Base-by-base conservation (phyloP, 495 filamentous ascomycete genomes). In the Aspergillus panamensis region DNA sequence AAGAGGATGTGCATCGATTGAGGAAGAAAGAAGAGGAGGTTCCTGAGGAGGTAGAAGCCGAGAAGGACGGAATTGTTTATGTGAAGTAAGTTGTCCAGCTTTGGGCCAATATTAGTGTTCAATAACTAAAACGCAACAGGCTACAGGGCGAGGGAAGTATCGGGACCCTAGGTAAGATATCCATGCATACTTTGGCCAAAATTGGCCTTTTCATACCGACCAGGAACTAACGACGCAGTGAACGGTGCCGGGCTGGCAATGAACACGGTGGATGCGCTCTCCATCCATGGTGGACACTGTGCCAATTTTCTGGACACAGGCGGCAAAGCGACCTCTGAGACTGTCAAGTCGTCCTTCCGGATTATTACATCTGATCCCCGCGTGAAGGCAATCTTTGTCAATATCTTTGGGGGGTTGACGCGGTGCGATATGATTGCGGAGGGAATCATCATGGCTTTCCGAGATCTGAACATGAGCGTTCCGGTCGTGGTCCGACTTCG, bases 181-280 rank as follows among this genome's bases (percentile, higher is more conserved):
- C 25, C 25, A 25, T 25, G 5, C 25, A 25, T 8, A 19, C 19
- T 3, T 20, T 6, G 7, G 20, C 0, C n/a, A 2, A 40, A 16
- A 25, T 5, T 40, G 12, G 37, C 9, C 20, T 1, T 20, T 5
- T 7, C 9, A 6, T 45, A 16, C 7, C 9, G 42, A 20, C 3
- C 42, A 45, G n/a, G 51, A 9, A 48, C 51, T 57, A 33, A 65
- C 35, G 19, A 14, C 37, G 3, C 35, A 78, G 89, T 92, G 56
- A 96, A 96, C 65, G 92, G 92, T 43, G 92, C 92, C 21, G 92
- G 92, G 4, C 84, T 96, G 19, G 91, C 91, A 9, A 95, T 96
- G 90, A 95, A 95, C 71, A 95, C 92, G 0, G 83, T 90, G 56
- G 92, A 96, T 65, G 87, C 88, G 3, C 82, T 95, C 7, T 77